Evolutionary conservation across 805 yeast species (phyloP), one percentile per base, ranked within the genome.

Genomic region (Wickerhamiella hasegawae): DNA sequence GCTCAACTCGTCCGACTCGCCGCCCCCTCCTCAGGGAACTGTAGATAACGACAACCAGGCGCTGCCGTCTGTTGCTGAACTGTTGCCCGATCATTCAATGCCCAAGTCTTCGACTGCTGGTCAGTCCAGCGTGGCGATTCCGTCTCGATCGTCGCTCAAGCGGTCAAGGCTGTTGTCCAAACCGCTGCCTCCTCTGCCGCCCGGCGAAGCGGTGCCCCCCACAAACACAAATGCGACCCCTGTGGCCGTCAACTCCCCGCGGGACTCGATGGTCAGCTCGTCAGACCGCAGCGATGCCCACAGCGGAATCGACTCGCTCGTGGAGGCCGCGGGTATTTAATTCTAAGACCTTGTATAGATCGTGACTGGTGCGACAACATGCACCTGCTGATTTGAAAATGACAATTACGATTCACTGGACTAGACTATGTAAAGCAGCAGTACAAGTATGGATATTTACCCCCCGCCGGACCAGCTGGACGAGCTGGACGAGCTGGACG

Each of bases 171-270:
- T 36, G 18, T 18, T 36, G 26, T 26, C 32, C 22, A 36, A 36
- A 19, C 39, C 39, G 16, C 35, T 36, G n/a, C 39, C 39, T 9
- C 39, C 39, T 3, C 30, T 36, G 11, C 39, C 39, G 28, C 30
- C 18, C 9, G 18, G 19, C 6, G 30, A 12, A 11, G 30, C 20
- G 12, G 15, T 8, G 28, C 15, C 6, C 28, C 14, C 10, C 19
- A 18, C 14, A 10, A 28, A 14, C 30, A 19, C 30, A 6, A 6
- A 25, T 25, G 11, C 28, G 14, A 12, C 11, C 28, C 28, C 11
- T n/a, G 28, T 16, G 14, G 28, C 28, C 11, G 28, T n/a, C 14
- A n/a, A n/a, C 16, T 25, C 28, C 14, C 28, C 28, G 8, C 28
- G 28, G 8, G 28, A 5, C 14, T 25, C 28, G 6, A 25, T 25